Base-by-base conservation (phyloP, 768 basidiomycete species). In the Neoboletus brunneissimus region DNA sequence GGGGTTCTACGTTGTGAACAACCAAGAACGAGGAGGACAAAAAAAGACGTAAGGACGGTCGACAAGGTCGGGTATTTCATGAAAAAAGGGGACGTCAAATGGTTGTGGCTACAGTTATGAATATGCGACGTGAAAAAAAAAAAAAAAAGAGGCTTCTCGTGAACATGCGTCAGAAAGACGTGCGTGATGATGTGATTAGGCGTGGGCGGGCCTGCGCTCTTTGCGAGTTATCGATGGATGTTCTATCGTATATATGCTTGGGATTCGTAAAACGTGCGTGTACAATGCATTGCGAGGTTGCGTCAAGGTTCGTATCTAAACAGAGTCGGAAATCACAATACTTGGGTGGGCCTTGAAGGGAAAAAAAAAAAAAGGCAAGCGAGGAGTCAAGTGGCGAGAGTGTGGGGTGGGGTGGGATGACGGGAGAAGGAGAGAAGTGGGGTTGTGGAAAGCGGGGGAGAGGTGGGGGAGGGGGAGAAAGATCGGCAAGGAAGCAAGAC, bases 271-370 rank as follows among this genome's bases (percentile, higher is more conserved):
- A 38, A 47, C 56, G 57, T 67, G 58, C 65, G 55, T 66, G 60
- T 68, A 56, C 49, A 65, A 66, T 63, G 66, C 65, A 65, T 66
- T 62, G 66, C 55, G 63, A n/a, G 10, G n/a, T 66, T 61, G 59
- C 55, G 65, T 67, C 47, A 56, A 23, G 42, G n/a, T 35, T 64
- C 65, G 55, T 66, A 62, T 67, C 65, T 67, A 61, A 47, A 51
- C 37, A 40, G 55, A 22, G 32, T 38, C 42, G 16, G 34, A 32
- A 38, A 53, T 46, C 41, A 31, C 42, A 51, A 31, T 34, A 49
- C 48, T n/a, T 27, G 51, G 48, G n/a, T n/a, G n/a, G n/a, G n/a
- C n/a, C n/a, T n/a, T n/a, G n/a, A n/a, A n/a, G n/a, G n/a, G n/a
- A n/a, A n/a, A 37, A 37, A 5, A 16, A 37, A 16, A 32, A 60